Base-by-base conservation (phyloP, 1,139 yeast species). In the Arxiozyma slooffiae region DNA sequence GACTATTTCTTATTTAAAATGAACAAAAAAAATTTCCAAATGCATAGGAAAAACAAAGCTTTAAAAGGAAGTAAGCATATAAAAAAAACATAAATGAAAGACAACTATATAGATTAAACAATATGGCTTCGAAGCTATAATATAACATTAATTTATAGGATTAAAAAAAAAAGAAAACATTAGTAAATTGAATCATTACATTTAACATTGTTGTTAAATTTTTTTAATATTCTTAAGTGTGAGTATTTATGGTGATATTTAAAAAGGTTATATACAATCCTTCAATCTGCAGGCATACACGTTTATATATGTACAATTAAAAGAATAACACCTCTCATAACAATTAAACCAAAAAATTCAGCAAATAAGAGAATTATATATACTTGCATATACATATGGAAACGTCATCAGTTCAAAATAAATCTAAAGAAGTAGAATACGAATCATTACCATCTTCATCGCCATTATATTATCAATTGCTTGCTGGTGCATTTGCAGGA, bases 401-500 rank as follows among this genome's bases (percentile, higher is more conserved):
- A 24, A 46, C 41, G n/a, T 36, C 48, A 30, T 37, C 49, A 17
- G 38, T 46, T 38, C 47, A 41, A 17, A 41, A 42, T n/a, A 26
- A 46, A 7, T 23, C 47, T 17, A 30, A n/a, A n/a, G 53, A 54
- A 21, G 22, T 49, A 9, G 96, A 89, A 65, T 92, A 90, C 67
- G 97, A 92, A 69, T 82, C 96, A 1, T 76, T 92, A 47, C 97
- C 97, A 1, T 86, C 83, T 44, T 82, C 82, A 60, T 90, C 97
- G 16, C 82, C 97, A 1, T 71, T 92, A 52, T 68, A 80, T 7
- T 88, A 95, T 9, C 95, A 89, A 66, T 75, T 90, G 55, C 67
- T 75, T 18, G 97, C 97, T 1, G 97, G 98, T 17, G 97, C 97
- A 0, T 85, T 88, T 71, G 98, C 97, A 20, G 98, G 98, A 34